Conservation (phyloP, 2,329 filamentous ascomycete species). For the Rhinocladiella similis region DNA sequence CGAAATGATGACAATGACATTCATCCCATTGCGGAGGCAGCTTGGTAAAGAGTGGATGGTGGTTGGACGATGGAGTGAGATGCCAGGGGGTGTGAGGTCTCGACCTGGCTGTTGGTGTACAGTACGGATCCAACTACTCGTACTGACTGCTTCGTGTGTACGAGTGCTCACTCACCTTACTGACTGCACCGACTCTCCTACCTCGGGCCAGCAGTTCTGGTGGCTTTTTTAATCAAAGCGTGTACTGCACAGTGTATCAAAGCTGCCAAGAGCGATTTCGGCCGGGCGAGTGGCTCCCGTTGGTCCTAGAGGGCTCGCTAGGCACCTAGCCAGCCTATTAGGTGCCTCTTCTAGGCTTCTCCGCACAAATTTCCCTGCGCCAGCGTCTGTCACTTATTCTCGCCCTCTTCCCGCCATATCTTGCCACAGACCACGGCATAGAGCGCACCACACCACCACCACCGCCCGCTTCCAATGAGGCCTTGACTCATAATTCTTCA, state of each 20-base stretch:
- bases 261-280: constrained; percentile 23
- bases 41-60: background rate
- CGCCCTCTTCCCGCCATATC: background rate
- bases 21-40: background rate
- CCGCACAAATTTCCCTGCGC: background rate
- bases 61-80: constrained; percentile 1
- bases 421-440: background rate
- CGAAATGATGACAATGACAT: background rate
- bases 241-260: background rate
- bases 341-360: background rate
- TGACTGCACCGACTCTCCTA: too few relatives aligned
- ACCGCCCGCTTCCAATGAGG: background rate
- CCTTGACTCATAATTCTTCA: constrained; percentile 16
- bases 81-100: background rate
- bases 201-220: too few relatives aligned
- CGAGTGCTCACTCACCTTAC: too few relatives aligned
- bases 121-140: too few relatives aligned
- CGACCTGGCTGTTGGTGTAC: background rate
- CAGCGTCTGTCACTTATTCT: background rate
- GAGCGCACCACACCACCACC: background rate
- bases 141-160: too few relatives aligned
- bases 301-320: too few relatives aligned
- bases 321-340: background rate
- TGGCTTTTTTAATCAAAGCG: too few relatives aligned
- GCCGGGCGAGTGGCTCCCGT: background rate